A percentile compares a stretch with the other conserved stretches of the same genome.
Conservation (phyloP, 192 early-diverging fungal genomes). For the Kickxella alabastrina region DNA sequence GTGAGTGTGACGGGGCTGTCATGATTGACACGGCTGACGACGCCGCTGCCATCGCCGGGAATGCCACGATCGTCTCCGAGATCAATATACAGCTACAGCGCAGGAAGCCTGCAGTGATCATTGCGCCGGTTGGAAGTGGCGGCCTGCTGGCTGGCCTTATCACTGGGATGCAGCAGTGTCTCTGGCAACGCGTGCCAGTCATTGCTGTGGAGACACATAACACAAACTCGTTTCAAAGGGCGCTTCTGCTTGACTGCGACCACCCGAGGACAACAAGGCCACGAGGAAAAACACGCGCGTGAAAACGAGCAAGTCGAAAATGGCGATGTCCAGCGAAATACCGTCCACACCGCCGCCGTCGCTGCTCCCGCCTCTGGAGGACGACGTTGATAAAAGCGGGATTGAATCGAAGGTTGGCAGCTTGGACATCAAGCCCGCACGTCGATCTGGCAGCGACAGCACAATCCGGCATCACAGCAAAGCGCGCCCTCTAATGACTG, state of each 20-base stretch:
- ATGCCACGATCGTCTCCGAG: slow-evolving; percentile 60
- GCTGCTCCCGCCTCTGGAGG: not conserved
- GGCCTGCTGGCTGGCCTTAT: slow-evolving; percentile 67
- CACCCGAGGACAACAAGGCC: no score
- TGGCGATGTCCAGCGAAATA: slow-evolving; percentile 6
- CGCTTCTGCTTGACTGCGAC: slow-evolving; percentile 46
- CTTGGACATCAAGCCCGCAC: not conserved
- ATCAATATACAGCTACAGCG: slow-evolving; percentile 59
- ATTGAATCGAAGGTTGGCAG: slow-evolving; percentile 47
- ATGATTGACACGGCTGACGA: slow-evolving; percentile 53
- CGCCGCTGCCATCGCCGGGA: slow-evolving; percentile 55
- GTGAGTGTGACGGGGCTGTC: slow-evolving; percentile 29
- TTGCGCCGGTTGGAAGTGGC: slow-evolving; percentile 67
- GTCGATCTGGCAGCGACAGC: slow-evolving; percentile 10
- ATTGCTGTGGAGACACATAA: slow-evolving; percentile 74
- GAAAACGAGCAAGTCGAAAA: slow-evolving; percentile 25
- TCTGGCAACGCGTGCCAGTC: slow-evolving; percentile 65
- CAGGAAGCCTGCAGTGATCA: slow-evolving; percentile 58
- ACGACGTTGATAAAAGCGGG: slow-evolving; percentile 29
- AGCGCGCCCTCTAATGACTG: slow-evolving; percentile 1
- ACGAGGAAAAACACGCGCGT: no score
- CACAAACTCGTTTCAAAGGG: slow-evolving; percentile 65
- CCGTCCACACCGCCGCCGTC: slow-evolving; percentile 25
- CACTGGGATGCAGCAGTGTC: slow-evolving; percentile 56
- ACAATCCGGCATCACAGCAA: slow-evolving; percentile 2